phyloP scores from a whole-genome alignment of 2,329 filamentous ascomycete genomes.

The Microcyclosporella mali region DNA sequence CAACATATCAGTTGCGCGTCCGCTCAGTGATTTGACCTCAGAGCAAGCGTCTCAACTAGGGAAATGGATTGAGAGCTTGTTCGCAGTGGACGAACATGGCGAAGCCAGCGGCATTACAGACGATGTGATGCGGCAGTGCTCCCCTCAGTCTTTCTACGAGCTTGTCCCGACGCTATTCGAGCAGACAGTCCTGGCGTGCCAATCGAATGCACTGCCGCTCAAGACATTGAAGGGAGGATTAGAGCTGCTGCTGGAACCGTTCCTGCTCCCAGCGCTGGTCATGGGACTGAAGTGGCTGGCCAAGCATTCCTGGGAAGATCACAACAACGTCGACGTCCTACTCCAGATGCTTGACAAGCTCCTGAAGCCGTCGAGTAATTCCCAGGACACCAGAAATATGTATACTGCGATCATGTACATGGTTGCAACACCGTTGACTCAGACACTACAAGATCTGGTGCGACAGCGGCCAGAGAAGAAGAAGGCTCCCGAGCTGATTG shows the following conservation, averaged over 20 bases:
- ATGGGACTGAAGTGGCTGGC: slow-evolving; percentile 67
- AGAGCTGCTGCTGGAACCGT: slow-evolving; percentile 75
- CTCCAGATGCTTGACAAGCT: slow-evolving; percentile 68
- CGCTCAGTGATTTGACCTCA: slow-evolving; percentile 56
- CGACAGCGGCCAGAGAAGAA: slow-evolving; percentile 61
- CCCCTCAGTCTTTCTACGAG: slow-evolving; percentile 75
- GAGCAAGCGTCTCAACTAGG: slow-evolving; percentile 61
- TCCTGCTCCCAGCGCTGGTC: slow-evolving; percentile 70
- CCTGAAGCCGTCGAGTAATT: slow-evolving; percentile 63
- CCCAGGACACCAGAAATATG: slow-evolving; percentile 65
- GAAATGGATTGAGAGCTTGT: slow-evolving; percentile 72
- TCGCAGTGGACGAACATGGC: slow-evolving; percentile 56
- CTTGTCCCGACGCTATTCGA: slow-evolving; percentile 71
- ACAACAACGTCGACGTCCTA: slow-evolving; percentile 59
- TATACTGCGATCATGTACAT: slow-evolving; percentile 65
- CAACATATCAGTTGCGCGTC: slow-evolving; percentile 52
- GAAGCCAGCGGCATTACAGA: slow-evolving; percentile 64
- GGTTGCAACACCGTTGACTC: slow-evolving; percentile 62
- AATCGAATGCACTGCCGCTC: slow-evolving; percentile 58
- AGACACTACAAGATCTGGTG: slow-evolving; percentile 60
- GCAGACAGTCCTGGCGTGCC: slow-evolving; percentile 65
- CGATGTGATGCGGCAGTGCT: slow-evolving; percentile 74
- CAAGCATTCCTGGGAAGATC: slow-evolving; percentile 60
- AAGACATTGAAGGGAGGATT: slow-evolving; percentile 68
- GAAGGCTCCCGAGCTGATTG: slow-evolving; percentile 60